Conservation (phyloP, 1,139 yeast species). For the Pichia sp. region DNA sequence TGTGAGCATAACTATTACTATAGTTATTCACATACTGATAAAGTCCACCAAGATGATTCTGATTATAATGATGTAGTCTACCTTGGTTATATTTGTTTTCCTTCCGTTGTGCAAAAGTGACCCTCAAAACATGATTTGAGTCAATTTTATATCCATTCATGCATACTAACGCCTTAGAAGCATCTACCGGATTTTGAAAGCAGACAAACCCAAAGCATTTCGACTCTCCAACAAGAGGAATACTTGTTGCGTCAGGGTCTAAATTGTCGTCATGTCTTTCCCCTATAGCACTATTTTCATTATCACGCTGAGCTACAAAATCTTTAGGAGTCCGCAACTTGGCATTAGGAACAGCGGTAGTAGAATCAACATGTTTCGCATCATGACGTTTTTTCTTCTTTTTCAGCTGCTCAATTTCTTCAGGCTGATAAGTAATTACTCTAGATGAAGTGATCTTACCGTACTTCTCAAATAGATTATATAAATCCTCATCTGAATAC, state of each 20-base stretch:
- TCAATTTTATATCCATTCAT: slow-evolving; percentile 38
- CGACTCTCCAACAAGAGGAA: slow-evolving; percentile 29
- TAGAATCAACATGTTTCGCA: neutral
- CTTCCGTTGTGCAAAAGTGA: slow-evolving; percentile 39
- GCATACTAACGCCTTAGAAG: slow-evolving; percentile 42
- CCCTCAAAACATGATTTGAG: slow-evolving; percentile 29
- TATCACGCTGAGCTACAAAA: neutral
- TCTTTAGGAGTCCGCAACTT: neutral
- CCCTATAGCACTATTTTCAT: neutral
- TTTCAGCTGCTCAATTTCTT: slow-evolving; percentile 48
- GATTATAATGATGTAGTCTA: slow-evolving; percentile 31
- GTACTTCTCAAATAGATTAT: slow-evolving; percentile 34
- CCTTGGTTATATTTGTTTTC: slow-evolving; percentile 32
- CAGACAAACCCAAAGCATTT: slow-evolving; percentile 53
- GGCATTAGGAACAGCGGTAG: neutral
- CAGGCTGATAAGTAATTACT: slow-evolving; percentile 45
- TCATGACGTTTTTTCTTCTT: neutral
- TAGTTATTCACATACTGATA: slow-evolving; percentile 23
- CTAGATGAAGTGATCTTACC: slow-evolving; percentile 41
- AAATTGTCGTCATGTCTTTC: neutral
- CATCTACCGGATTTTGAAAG: slow-evolving; percentile 42
- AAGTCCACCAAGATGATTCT: slow-evolving; percentile 29
- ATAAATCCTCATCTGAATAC: slow-evolving; percentile 36
- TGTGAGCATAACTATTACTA: neutral
- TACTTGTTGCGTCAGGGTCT: neutral